phyloP scores from a whole-genome alignment of 2,329 filamentous ascomycete genomes.

The Penicillium carneum region DNA sequence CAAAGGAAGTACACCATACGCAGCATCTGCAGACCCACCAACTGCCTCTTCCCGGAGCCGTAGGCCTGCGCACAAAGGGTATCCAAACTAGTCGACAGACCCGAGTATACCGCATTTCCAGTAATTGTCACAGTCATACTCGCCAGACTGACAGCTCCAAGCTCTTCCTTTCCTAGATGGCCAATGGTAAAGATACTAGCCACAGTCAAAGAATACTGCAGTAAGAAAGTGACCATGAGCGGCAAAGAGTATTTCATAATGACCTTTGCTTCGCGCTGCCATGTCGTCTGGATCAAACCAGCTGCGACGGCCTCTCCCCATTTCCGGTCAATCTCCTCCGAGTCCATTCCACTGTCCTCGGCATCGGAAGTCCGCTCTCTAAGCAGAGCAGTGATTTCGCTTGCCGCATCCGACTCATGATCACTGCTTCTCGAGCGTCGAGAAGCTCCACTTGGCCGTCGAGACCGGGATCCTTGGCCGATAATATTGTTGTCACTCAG shows the following conservation, averaged over 20 bases:
- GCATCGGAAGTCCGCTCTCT: conserved; percentile 36
- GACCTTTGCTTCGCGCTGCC: conserved; percentile 87
- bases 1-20: conserved; percentile 81
- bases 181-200: conserved; percentile 81
- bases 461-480: conserved; percentile 22
- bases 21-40: conserved; percentile 84
- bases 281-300: conserved; percentile 85
- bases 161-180: conserved; percentile 73
- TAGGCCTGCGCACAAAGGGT: conserved; percentile 94
- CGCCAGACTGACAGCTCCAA: conserved; percentile 71
- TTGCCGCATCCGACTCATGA: conserved; percentile 26
- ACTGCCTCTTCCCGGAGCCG: conserved; percentile 84
- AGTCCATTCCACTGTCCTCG: conserved; percentile 58
- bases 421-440: conserved; percentile 18
- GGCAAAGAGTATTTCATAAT: conserved; percentile 74
- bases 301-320: conserved; percentile 86
- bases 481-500: conserved; percentile 66
- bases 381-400: conserved; percentile 60
- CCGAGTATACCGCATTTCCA: conserved; percentile 78
- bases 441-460: conserved; percentile 20
- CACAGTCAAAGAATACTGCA: conserved; percentile 86
- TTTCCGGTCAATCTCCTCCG: conserved; percentile 70
- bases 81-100: conserved; percentile 88
- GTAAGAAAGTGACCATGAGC: conserved; percentile 74
- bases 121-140: conserved; percentile 83